phyloP scores from a whole-genome alignment of 495 filamentous ascomycete genomes.

The Podospora anserina region DNA sequence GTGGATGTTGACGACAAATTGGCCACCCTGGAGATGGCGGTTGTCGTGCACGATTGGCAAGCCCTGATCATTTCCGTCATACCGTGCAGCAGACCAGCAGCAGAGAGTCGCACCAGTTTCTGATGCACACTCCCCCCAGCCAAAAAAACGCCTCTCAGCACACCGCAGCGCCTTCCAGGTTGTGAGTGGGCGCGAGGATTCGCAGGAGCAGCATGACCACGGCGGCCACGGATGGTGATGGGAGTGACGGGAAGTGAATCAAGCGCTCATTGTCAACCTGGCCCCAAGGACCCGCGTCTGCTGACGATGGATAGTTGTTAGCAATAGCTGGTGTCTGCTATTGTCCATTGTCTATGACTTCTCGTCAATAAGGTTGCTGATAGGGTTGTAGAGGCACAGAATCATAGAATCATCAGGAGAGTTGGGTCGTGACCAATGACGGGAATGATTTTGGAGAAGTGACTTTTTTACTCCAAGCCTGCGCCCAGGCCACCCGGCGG shows the following conservation, averaged over 20 bases:
- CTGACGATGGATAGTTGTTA: no score
- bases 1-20: slow-evolving; percentile 9
- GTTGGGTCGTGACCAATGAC: no score
- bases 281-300: no score
- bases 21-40: slow-evolving; percentile 8
- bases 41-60: slow-evolving; percentile 15
- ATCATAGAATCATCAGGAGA: no score
- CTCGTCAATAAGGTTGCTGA: no score
- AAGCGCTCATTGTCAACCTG: slow-evolving; percentile 2
- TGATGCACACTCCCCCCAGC: slow-evolving; percentile 12
- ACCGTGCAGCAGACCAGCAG: neutral
- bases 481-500: slow-evolving; percentile 12
- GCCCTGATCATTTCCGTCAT: slow-evolving; percentile 36
- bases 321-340: no score
- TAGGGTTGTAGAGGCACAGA: no score
- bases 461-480: neutral
- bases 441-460: no score
- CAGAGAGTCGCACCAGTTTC: slow-evolving; percentile 22
- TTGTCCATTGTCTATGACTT: no score
- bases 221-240: neutral
- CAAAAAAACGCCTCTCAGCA: slow-evolving; percentile 4
- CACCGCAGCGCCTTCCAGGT: neutral
- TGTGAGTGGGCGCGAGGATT: slow-evolving; percentile 7
- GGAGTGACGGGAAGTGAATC: neutral
- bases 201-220: slow-evolving; percentile 1